Conservation (phyloP, 306 rosid species). For the Dicorynia guianensis region DNA sequence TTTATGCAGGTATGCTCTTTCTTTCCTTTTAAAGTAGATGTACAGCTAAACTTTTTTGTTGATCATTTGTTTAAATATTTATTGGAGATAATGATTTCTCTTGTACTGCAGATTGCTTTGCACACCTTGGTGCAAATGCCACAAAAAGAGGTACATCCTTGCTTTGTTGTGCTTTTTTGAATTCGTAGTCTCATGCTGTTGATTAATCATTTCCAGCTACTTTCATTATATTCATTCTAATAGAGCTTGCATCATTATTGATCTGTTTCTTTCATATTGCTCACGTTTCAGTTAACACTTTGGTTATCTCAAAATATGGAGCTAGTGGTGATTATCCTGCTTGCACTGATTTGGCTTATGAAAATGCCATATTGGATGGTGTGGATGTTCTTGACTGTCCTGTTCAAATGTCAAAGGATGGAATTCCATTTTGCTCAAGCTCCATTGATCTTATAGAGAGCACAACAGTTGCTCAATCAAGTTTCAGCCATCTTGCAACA, state of each 20-base stretch:
- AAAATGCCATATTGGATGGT: conserved; percentile 70
- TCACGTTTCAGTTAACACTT: conserved; percentile 55
- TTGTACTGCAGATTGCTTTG: conserved; percentile 72
- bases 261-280: conserved; percentile 39
- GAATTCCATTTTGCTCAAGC: conserved; percentile 84
- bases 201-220: conserved; percentile 12
- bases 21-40: not conserved
- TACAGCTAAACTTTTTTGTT: not conserved
- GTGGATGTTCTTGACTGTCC: conserved; percentile 86
- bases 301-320: conserved; percentile 81
- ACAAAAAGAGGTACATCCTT: conserved; percentile 54
- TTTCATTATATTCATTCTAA: conserved; percentile 20
- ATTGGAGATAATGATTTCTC: conserved; percentile 30
- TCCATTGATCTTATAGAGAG: conserved; percentile 72
- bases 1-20: not conserved
- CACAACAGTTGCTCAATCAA: conserved; percentile 62
- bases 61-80: not conserved
- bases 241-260: conserved; percentile 28
- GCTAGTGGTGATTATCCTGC: conserved; percentile 89
- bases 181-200: conserved; percentile 19
- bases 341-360: conserved; percentile 70
- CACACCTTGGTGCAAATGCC: conserved; percentile 55
- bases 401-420: conserved; percentile 83
- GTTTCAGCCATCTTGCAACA: conserved; percentile 39
- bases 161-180: conserved; percentile 20